These are phyloP conservation scores for Salicornia ramosissima DNA, from an alignment of 148 eudicot species.

Conservation along the genomic window DNA sequence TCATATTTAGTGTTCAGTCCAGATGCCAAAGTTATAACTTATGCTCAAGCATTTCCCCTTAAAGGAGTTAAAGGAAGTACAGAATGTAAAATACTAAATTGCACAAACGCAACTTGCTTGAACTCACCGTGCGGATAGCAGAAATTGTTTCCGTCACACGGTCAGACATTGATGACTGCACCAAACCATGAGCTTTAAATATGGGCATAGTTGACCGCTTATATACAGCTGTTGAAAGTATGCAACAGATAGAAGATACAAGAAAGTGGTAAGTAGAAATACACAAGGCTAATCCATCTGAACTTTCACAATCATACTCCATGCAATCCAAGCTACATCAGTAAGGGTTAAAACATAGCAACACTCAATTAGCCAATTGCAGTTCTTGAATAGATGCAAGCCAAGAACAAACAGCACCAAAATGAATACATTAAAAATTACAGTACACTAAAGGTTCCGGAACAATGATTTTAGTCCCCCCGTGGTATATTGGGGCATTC, in stretches of 20 bases:
- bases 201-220: slow-evolving; percentile 83
- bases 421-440: too few relatives aligned
- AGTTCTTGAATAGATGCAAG: too few relatives aligned
- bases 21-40: neutral
- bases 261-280: neutral
- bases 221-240: slow-evolving; percentile 63
- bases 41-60: slow-evolving; percentile 1
- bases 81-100: neutral
- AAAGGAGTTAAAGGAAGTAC: neutral
- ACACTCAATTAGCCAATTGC: too few relatives aligned
- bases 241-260: slow-evolving; percentile 11
- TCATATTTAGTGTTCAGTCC: slow-evolving; percentile 13
- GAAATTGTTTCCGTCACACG: slow-evolving; percentile 89
- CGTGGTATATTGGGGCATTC: too few relatives aligned
- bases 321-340: neutral
- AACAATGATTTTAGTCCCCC: too few relatives aligned
- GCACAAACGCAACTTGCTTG: slow-evolving; percentile 12
- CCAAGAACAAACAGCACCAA: too few relatives aligned
- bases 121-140: slow-evolving; percentile 91
- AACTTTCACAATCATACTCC: neutral
- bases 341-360: too few relatives aligned
- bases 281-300: neutral
- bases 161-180: slow-evolving; percentile 86
- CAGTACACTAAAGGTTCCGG: too few relatives aligned
- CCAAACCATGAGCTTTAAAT: slow-evolving; percentile 81